Evolutionary conservation across 2,329 filamentous ascomycete genomes (phyloP).

Genomic region (Monilinia fructicola): DNA sequence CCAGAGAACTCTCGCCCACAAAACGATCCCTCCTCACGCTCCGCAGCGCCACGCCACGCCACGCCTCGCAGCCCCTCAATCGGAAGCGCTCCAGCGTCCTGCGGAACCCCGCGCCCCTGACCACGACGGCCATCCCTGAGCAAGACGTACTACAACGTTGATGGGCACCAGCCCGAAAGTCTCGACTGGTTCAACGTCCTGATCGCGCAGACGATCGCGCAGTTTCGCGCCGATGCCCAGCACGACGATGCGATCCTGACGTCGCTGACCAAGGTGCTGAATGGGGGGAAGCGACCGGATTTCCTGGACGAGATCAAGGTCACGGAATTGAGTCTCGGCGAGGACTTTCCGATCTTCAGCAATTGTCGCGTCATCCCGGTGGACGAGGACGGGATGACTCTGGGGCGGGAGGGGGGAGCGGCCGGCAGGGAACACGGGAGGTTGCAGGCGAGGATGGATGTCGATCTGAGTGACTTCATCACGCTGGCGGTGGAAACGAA

Average conservation of each 20-base stretch:
- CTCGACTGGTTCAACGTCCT: constrained; percentile 99
- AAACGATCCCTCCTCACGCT: constrained; percentile 70
- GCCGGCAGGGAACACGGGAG: constrained; percentile 62
- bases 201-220: constrained; percentile 92
- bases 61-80: constrained; percentile 48
- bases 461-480: constrained; percentile 93
- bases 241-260: constrained; percentile 86
- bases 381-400: constrained; percentile 68
- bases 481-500: constrained; percentile 94
- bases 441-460: constrained; percentile 93
- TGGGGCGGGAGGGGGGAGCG: constrained; percentile 43
- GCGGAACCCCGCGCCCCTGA: constrained; percentile 70
- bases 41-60: constrained; percentile 43
- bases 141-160: constrained; percentile 97
- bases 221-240: constrained; percentile 89
- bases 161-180: constrained; percentile 93
- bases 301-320: constrained; percentile 93
- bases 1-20: constrained; percentile 74
- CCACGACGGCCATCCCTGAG: constrained; percentile 88
- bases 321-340: constrained; percentile 88
- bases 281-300: constrained; percentile 81
- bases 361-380: constrained; percentile 96
- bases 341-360: constrained; percentile 98
- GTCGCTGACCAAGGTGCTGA: constrained; percentile 80
- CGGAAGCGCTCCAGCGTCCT: constrained; percentile 72